Percentiles rank a stretch among this genome's conserved stretches.
Conservation (phyloP, 768 basidiomycete species). For the Plicaturopsis crispa region DNA sequence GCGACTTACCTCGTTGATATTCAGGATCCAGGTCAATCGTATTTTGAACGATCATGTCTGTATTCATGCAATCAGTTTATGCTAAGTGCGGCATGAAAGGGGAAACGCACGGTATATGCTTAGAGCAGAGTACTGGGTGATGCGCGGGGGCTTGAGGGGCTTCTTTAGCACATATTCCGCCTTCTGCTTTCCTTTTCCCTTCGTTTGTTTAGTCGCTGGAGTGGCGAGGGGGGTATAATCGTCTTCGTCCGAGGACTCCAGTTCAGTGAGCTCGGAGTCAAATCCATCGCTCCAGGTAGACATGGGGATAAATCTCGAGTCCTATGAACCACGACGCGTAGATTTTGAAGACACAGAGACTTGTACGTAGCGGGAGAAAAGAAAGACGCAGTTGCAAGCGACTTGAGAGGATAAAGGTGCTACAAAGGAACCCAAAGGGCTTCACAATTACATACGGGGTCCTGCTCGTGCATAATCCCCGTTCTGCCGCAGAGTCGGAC, state of each 20-base stretch:
- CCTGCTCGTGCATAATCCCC: too few species aligned
- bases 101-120: slow-evolving; percentile 33
- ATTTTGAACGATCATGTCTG: slow-evolving; percentile 41
- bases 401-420: too few species aligned
- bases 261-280: slow-evolving; percentile 40
- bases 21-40: slow-evolving; percentile 53
- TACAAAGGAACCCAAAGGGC: too few species aligned
- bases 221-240: slow-evolving; percentile 20
- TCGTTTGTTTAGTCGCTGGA: slow-evolving; percentile 15
- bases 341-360: too few species aligned
- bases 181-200: slow-evolving; percentile 12
- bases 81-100: neutral
- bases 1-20: slow-evolving; percentile 49
- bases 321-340: neutral
- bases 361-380: too few species aligned
- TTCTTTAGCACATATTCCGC: slow-evolving; percentile 21
- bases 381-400: too few species aligned
- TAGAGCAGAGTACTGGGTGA: slow-evolving; percentile 32
- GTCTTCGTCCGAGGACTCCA: slow-evolving; percentile 33
- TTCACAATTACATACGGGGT: too few species aligned
- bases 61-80: neutral
- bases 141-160: slow-evolving; percentile 29
- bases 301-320: slow-evolving; percentile 12
- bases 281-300: slow-evolving; percentile 31
- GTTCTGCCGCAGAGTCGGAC: too few species aligned